Percentiles rank a stretch among this genome's conserved stretches.
These are phyloP conservation scores for Kondoa malvinella DNA, from an alignment of 768 basidiomycete genomes.

Conservation along the genomic window DNA sequence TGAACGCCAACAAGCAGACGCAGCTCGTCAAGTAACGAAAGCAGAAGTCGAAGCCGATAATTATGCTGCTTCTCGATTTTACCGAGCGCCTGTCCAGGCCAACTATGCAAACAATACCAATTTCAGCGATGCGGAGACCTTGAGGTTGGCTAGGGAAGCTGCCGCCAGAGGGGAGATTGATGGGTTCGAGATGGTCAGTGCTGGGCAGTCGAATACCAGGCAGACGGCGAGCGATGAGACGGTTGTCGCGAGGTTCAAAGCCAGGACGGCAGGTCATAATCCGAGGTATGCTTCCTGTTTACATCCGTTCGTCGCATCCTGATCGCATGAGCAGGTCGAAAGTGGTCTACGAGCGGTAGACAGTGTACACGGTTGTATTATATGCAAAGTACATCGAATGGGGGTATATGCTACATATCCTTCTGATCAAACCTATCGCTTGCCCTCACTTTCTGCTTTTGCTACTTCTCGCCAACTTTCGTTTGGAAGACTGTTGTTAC, in stretches of 20 bases:
- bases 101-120: not conserved
- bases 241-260: not conserved
- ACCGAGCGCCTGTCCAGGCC: constrained; percentile 2
- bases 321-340: not conserved
- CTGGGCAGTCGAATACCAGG: not conserved
- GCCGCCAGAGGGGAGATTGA: not conserved
- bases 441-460: not conserved
- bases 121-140: constrained; percentile 14
- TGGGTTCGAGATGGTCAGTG: not conserved
- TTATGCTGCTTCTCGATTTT: constrained; percentile 13
- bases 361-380: not conserved
- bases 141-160: constrained; percentile 10
- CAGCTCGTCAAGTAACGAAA: constrained; percentile 36
- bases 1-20: constrained; percentile 33
- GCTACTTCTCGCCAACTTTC: not conserved
- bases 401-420: not conserved
- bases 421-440: not conserved
- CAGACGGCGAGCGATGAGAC: not conserved
- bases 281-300: not conserved
- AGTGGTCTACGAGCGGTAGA: not conserved
- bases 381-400: not conserved
- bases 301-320: not conserved
- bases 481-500: not conserved
- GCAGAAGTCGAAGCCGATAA: constrained; percentile 34
- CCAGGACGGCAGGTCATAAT: not conserved